Base-by-base conservation (phyloP, 2,329 filamentous ascomycete genomes). In the Penicillium hesseltinei region DNA sequence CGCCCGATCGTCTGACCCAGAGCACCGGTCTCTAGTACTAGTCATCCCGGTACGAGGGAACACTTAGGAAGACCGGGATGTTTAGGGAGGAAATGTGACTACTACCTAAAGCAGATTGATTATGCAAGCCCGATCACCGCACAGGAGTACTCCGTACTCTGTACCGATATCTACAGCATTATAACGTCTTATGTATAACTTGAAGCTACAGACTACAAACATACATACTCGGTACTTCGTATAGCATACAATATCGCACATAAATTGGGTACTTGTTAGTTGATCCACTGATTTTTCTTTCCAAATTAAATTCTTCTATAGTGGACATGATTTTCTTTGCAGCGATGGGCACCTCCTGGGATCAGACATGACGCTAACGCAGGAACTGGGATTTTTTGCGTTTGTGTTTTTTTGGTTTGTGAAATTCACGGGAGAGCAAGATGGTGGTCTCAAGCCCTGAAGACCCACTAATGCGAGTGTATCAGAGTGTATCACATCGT, bases 301-400 rank as follows among this genome's bases (percentile, higher is more conserved):
- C 25, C n/a, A 31, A 42, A 52, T 51, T 25, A 51, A 35, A 38
- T 48, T 48, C 25, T n/a, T 29, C 29, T 17, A 56, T 36, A 38
- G 56, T 51, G 52, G 53, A 51, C 46, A 43, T 52, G 53, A 51
- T 51, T 56, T 56, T n/a, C 53, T 51, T 38, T 56, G 53, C 53
- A 56, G 53, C 21, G 42, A 51, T 23, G 38, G 47, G 25, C 40
- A 50, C 56, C 42, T 40, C 39, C 29, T 56, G 36, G 54, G 54
- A 57, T 60, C 59, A 58, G 59, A 63, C 54, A 65, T 62, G 62
- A 51, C 70, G 64, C 71, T 73, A 73, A 72, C 72, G 71, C 71
- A 73, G 71, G 71, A 72, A 73, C 71, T 71, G 64, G 64, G 59
- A 47, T 48, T 47, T 47, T 39, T 47, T 52, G 50, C 50, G 50